Evolutionary conservation across 306 rosid species (phyloP).

Genomic region (Pueraria montana): DNA sequence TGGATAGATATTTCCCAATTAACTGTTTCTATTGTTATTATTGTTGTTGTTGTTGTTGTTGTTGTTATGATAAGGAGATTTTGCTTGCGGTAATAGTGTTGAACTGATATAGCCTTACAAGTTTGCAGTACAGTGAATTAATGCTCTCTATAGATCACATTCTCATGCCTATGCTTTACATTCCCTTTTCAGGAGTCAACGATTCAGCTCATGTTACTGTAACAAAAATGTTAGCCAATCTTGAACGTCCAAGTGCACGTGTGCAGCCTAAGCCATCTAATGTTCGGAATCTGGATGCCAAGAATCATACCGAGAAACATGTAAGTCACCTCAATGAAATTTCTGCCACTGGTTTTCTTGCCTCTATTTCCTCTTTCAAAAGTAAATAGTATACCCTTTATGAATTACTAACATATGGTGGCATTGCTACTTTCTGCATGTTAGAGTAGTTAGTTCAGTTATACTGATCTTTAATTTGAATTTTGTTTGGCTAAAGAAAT

Average conservation of each 20-base stretch:
- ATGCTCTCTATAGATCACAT: conserved; percentile 26
- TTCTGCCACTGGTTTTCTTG: conserved; percentile 16
- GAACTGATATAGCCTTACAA: conserved; percentile 35
- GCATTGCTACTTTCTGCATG: conserved; percentile 25
- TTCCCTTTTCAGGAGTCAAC: conserved; percentile 56
- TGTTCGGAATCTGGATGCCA: conserved; percentile 52
- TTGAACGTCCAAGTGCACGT: conserved; percentile 45
- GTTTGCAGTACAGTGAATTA: conserved; percentile 23
- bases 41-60: neutral
- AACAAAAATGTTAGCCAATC: conserved; percentile 51
- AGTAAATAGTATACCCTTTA: neutral
- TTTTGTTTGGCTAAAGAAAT: conserved; percentile 33
- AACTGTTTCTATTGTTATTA: neutral
- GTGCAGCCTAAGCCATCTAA: conserved; percentile 59
- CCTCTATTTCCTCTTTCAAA: conserved; percentile 1
- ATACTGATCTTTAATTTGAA: conserved; percentile 10
- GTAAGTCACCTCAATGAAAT: conserved; percentile 55
- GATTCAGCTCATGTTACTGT: conserved; percentile 50
- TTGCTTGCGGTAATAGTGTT: conserved; percentile 30
- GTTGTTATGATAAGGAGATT: neutral
- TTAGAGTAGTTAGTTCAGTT: conserved; percentile 35
- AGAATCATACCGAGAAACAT: conserved; percentile 48
- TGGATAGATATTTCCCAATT: conserved; percentile 21
- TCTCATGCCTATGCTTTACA: conserved; percentile 31
- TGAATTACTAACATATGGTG: neutral